A percentile compares a stretch with the other conserved stretches of the same genome.
Conservation (phyloP, 2,329 filamentous ascomycete species). For the Colletotrichum phormii region DNA sequence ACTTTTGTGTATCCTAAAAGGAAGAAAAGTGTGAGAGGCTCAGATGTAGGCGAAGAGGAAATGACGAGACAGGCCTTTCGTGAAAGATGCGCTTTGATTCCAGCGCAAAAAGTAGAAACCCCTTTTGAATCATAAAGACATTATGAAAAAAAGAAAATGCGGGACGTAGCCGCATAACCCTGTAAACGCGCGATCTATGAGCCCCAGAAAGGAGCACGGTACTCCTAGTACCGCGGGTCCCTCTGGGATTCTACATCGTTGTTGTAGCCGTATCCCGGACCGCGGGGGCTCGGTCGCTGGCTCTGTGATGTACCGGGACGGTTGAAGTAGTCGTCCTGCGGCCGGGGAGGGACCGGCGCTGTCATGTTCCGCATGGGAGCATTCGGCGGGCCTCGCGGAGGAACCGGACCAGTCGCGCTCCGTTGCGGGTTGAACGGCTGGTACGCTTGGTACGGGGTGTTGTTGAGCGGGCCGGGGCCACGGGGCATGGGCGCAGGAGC, state of each 20-base stretch:
- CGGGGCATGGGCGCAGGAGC: constrained; percentile 38
- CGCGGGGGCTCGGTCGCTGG: constrained; percentile 37
- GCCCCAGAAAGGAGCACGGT: neutral
- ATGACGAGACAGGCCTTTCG: constrained; percentile 8
- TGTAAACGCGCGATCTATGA: constrained; percentile 6
- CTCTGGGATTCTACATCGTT: constrained; percentile 48
- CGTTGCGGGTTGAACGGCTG: constrained; percentile 47
- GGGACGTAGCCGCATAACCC: neutral
- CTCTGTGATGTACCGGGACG: constrained; percentile 44
- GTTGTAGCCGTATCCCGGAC: constrained; percentile 50
- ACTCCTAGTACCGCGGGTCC: constrained; percentile 43
- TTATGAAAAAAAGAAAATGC: constrained; percentile 34
- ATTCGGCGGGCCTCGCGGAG: constrained; percentile 47
- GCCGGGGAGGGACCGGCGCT: constrained; percentile 47
- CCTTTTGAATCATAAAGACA: constrained; percentile 30
- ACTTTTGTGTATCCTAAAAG: constrained; percentile 7
- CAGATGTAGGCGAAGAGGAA: neutral
- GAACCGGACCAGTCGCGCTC: constrained; percentile 54
- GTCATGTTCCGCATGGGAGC: constrained; percentile 60
- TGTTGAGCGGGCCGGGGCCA: constrained; percentile 39
- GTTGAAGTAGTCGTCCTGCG: constrained; percentile 45
- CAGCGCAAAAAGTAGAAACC: constrained; percentile 13
- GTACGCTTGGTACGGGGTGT: constrained; percentile 35
- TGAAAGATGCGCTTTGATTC: neutral
- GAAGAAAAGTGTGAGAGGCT: neutral